These are phyloP conservation scores for Zygosaccharomyces lentus DNA, from an alignment of 805 yeast genomes.

Conservation along the genomic window DNA sequence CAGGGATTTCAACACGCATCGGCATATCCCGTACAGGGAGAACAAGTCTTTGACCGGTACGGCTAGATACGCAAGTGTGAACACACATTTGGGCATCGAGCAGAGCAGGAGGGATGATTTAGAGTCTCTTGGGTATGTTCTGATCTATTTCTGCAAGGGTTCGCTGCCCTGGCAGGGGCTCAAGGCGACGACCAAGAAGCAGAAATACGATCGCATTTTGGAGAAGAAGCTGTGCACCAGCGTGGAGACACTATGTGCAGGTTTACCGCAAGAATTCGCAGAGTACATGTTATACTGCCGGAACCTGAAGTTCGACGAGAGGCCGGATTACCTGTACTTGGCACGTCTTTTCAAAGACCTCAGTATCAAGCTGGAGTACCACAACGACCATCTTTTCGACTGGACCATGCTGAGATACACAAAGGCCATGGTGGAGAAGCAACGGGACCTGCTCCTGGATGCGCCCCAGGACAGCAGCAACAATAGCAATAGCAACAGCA, in stretches of 20 bases:
- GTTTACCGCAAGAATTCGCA: constrained; percentile 86
- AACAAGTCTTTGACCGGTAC: constrained; percentile 96
- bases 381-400: constrained; percentile 91
- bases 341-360: constrained; percentile 87
- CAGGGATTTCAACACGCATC: constrained; percentile 88
- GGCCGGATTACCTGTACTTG: constrained; percentile 88
- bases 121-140: constrained; percentile 90
- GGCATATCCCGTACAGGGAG: constrained; percentile 94
- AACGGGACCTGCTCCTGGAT: constrained; percentile 19
- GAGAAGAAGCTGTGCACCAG: constrained; percentile 92
- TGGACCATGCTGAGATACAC: constrained; percentile 67
- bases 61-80: constrained; percentile 91
- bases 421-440: constrained; percentile 36
- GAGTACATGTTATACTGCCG: constrained; percentile 85
- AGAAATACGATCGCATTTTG: constrained; percentile 93
- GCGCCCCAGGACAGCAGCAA: constrained; percentile 7
- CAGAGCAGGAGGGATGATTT: constrained; percentile 95
- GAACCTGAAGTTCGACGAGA: constrained; percentile 88
- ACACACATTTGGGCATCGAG: constrained; percentile 95
- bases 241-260: constrained; percentile 79
- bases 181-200: constrained; percentile 94
- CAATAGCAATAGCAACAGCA: constrained; percentile 13
- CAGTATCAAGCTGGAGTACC: constrained; percentile 80
- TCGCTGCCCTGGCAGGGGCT: constrained; percentile 98
- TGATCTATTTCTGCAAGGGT: constrained; percentile 92